Evolutionary conservation across 345 rosid genomes (phyloP), one percentile per base, ranked within the genome.

Genomic region (Eucalyptus erythrocorys): DNA sequence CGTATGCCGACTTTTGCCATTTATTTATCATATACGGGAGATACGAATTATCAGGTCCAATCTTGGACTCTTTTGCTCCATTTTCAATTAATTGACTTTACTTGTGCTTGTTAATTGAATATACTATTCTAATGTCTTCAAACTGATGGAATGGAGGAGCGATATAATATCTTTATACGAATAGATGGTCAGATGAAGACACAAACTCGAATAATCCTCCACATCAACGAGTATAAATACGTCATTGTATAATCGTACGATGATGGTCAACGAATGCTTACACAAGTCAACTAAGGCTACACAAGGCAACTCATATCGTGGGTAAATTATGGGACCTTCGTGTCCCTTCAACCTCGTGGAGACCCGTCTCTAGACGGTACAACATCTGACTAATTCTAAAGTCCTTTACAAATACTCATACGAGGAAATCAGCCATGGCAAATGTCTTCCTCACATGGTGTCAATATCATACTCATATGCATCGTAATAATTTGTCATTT

Each of bases 1-100:
- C 22, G 1, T 96, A 97, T 80, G 98, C 99, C 10, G 99, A 95
- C 91, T 98, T 96, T 86, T 97, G 98, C 91, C 96, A 98, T 95
- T 96, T 92, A 93, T 95, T 89, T 97, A 94, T 79, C 98, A 94
- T 89, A 93, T 95, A 86, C 86, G 92, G 82, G 98, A 97, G 89
- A 98, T 98, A 97, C 95, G 98, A 85, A 94, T 97, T 37, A 98
- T 96, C 89, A 94, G 96, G 99, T 97, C 90, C 84, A 86, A 30
- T 51, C 45, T 55, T 5, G 40, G 32, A 76, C 61, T 32, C 27
- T 45, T 66, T 27, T 55, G 19, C 86, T 37, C 16, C 51, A 47
- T 17, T 24, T n/a, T 49, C 37, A 87, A 82, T 16, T 37, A 15
- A 27, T 57, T 82, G 43, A 48, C 53, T 10, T 13, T 19, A 50